Evolutionary conservation across 768 basidiomycete species (phyloP).

Genomic region (Boletus edulis): DNA sequence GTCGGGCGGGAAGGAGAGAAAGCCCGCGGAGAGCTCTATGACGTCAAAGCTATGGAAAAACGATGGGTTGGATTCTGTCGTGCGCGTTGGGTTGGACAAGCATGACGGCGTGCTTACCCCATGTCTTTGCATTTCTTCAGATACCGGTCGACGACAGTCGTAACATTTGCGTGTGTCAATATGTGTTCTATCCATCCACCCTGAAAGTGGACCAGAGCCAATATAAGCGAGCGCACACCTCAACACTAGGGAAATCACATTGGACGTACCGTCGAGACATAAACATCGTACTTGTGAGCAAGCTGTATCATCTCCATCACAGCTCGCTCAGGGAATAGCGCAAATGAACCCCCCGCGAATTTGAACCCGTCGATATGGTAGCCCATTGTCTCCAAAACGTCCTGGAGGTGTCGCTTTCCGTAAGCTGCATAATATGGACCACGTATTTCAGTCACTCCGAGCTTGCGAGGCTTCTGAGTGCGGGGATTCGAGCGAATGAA

Average conservation of each 20-base stretch:
- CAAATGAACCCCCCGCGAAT: conserved; percentile 43
- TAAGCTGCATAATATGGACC: conserved; percentile 45
- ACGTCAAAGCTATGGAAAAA: conserved; percentile 38
- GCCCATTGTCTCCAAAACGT: conserved; percentile 41
- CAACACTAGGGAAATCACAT: neutral
- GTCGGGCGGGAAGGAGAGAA: conserved; percentile 44
- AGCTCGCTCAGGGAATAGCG: conserved; percentile 40
- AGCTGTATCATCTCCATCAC: conserved; percentile 38
- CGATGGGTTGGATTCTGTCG: neutral
- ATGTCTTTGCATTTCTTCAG: conserved; percentile 13
- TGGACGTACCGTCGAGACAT: conserved; percentile 43
- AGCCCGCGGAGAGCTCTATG: conserved; percentile 43
- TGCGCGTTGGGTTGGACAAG: neutral
- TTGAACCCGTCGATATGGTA: conserved; percentile 45
- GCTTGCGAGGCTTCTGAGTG: conserved; percentile 34
- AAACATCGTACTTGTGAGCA: conserved; percentile 37
- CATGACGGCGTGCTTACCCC: neutral
- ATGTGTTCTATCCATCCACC: conserved; percentile 18
- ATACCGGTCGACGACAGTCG: conserved; percentile 11
- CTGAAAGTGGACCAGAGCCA: neutral
- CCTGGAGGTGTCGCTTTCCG: conserved; percentile 39
- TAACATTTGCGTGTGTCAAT: conserved; percentile 5
- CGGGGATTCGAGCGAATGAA: conserved; percentile 26
- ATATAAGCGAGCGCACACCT: neutral
- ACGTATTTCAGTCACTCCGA: conserved; percentile 44